phyloP scores from a whole-genome alignment of 148 eudicot species.

The Amaranthus cruentus region DNA sequence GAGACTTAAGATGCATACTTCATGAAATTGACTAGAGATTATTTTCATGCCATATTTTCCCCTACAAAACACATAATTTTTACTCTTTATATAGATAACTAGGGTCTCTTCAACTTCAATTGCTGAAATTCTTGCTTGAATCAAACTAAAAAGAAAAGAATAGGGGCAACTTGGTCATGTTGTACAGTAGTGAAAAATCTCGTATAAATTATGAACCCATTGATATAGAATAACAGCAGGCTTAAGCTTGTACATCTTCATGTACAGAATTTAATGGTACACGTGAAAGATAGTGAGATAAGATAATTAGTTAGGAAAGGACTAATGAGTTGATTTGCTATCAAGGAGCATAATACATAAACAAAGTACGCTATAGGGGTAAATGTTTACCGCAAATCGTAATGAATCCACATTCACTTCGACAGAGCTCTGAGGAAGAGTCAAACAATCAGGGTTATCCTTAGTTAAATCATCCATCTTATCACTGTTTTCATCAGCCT shows the following conservation, averaged over 20 bases:
- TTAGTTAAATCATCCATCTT: slow-evolving; percentile 13
- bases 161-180: neutral
- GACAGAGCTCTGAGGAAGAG: slow-evolving; percentile 32
- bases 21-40: too few relatives aligned
- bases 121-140: neutral
- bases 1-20: too few relatives aligned
- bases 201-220: too few relatives aligned
- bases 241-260: neutral
- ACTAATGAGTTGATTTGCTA: neutral
- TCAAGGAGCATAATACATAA: neutral
- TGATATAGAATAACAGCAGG: neutral
- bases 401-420: slow-evolving; percentile 37
- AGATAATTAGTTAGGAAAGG: too few relatives aligned
- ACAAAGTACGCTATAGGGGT: neutral
- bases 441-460: slow-evolving; percentile 27
- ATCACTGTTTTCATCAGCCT: slow-evolving; percentile 28
- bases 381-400: slow-evolving; percentile 69
- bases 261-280: neutral
- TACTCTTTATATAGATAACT: too few relatives aligned
- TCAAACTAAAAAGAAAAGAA: neutral
- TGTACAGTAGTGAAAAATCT: too few relatives aligned
- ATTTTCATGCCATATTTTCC: too few relatives aligned
- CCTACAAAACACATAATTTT: neutral
- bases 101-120: neutral
- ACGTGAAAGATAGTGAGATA: neutral